Evolutionary conservation across 768 basidiomycete genomes (phyloP).

Genomic region (Mycena indigotica): DNA sequence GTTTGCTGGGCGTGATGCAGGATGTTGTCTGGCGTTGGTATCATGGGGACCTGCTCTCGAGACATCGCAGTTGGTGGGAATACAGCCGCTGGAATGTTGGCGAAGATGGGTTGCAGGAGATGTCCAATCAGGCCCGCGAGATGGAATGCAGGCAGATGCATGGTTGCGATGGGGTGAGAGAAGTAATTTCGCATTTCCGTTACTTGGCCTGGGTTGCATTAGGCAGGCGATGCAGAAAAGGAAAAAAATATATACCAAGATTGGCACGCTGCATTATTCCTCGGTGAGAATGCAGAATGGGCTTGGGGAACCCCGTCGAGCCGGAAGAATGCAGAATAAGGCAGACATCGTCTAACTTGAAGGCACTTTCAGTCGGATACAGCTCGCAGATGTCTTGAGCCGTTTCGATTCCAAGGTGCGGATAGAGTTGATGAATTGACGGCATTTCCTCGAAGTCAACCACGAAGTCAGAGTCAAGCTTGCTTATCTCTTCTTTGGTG

Average conservation of each 20-base stretch:
- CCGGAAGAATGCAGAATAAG: slow-evolving; percentile 53
- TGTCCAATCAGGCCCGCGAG: slow-evolving; percentile 19
- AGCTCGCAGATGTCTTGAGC: too few species aligned
- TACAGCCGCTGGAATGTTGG: background rate
- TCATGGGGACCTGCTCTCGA: slow-evolving; percentile 31
- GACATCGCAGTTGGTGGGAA: slow-evolving; percentile 25
- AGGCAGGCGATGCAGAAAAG: background rate
- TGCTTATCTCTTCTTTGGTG: slow-evolving; percentile 26
- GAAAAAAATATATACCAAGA: slow-evolving; percentile 33
- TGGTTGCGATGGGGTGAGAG: slow-evolving; percentile 13
- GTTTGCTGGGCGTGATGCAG: slow-evolving; percentile 35
- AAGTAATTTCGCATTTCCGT: slow-evolving; percentile 21
- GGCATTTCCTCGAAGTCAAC: slow-evolving; percentile 39
- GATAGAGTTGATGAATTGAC: slow-evolving; percentile 37
- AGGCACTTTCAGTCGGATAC: too few species aligned
- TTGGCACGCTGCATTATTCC: slow-evolving; percentile 35
- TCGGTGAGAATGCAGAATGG: slow-evolving; percentile 38
- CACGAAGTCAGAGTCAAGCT: slow-evolving; percentile 20
- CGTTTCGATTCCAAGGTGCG: too few species aligned
- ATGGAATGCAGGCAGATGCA: slow-evolving; percentile 34
- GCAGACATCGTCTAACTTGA: slow-evolving; percentile 30
- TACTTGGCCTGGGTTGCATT: slow-evolving; percentile 6
- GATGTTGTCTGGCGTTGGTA: slow-evolving; percentile 43
- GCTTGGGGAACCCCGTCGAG: slow-evolving; percentile 49
- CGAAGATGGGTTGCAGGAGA: slow-evolving; percentile 25